Evolutionary conservation across 352 stramenopile species (phyloP).

Genomic region (Thraustochytrium sp.): DNA sequence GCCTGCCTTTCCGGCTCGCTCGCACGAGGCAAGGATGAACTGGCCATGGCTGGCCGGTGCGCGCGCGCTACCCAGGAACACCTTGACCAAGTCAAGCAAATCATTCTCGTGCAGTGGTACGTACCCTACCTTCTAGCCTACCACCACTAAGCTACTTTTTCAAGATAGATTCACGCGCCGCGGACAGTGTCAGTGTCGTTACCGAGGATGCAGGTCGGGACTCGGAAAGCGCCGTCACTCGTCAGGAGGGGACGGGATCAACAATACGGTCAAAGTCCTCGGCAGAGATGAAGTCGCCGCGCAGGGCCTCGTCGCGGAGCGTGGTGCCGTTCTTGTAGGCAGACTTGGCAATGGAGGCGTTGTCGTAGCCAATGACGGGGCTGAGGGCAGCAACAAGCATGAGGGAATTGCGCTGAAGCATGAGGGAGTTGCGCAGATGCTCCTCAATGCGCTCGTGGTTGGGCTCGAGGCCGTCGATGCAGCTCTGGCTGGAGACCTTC

Average conservation of each 20-base stretch:
- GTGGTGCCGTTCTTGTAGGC: constrained; percentile 85
- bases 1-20: no score
- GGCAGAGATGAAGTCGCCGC: constrained; percentile 77
- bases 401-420: no score
- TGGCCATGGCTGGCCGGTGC: no score
- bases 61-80: no score
- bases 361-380: constrained; percentile 94
- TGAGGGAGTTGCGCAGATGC: constrained; percentile 87
- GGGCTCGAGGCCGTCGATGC: constrained; percentile 79
- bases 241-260: constrained; percentile 55
- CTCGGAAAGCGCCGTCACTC: neutral
- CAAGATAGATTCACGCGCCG: no score
- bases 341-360: constrained; percentile 90
- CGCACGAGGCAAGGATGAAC: no score
- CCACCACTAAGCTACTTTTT: no score
- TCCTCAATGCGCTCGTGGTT: constrained; percentile 81
- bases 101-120: no score
- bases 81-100: no score
- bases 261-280: constrained; percentile 93
- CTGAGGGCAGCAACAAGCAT: constrained; percentile 95
- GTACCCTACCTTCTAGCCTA: no score
- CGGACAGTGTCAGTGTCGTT: no score
- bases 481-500: constrained; percentile 64
- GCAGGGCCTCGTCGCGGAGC: constrained; percentile 80
- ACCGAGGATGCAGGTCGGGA: neutral